Evolutionary conservation across 208 protist genomes (phyloP).

Genomic region (Crithidia fasciculata): DNA sequence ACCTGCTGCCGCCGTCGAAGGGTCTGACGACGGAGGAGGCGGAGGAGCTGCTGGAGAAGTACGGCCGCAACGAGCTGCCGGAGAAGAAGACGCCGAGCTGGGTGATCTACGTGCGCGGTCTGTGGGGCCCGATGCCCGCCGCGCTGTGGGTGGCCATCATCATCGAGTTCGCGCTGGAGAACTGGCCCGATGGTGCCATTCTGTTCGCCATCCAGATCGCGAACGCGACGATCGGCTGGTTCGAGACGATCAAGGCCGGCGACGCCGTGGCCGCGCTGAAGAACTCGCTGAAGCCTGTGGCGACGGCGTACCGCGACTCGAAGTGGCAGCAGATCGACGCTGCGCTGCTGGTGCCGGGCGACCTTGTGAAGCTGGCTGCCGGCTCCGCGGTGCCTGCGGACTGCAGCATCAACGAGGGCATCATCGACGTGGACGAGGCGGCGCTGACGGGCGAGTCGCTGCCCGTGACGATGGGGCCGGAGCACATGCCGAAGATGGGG

Average conservation of each 20-base stretch:
- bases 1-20: conserved; percentile 62
- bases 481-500: conserved; percentile 92
- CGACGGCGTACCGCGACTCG: conserved; percentile 84
- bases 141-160: conserved; percentile 91
- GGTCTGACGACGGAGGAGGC: conserved; percentile 73
- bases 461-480: conserved; percentile 88
- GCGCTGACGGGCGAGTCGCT: conserved; percentile 96
- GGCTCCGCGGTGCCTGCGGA: conserved; percentile 95
- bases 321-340: conserved; percentile 84
- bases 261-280: conserved; percentile 94
- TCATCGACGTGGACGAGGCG: conserved; percentile 95
- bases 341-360: conserved; percentile 91
- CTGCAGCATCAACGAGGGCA: conserved; percentile 85
- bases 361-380: conserved; percentile 90
- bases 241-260: conserved; percentile 93
- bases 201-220: conserved; percentile 86
- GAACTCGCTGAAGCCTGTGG: conserved; percentile 82
- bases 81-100: conserved; percentile 80
- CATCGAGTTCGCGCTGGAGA: conserved; percentile 88
- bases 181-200: conserved; percentile 88
- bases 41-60: conserved; percentile 62
- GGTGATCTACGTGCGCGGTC: conserved; percentile 78
- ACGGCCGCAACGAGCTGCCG: conserved; percentile 79
- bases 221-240: conserved; percentile 89
- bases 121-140: conserved; percentile 89